Evolutionary conservation across 2,329 filamentous ascomycete genomes (phyloP).

Genomic region (Aspergillus brasiliensis): DNA sequence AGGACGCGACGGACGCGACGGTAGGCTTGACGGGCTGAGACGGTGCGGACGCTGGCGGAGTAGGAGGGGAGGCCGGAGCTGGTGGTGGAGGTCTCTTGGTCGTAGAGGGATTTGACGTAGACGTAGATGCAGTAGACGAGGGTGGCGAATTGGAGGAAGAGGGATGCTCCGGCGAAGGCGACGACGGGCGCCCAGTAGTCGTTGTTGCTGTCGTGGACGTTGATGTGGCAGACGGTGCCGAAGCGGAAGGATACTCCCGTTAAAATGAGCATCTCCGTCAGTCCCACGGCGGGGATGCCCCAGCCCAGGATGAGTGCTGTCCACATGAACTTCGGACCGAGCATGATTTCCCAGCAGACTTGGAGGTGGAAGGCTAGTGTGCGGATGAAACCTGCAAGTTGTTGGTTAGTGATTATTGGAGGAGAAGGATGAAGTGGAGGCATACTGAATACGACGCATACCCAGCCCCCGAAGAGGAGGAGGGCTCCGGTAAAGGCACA

Average conservation of each 20-base stretch:
- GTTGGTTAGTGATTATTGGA: background rate
- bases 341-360: slow-evolving; percentile 94
- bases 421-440: slow-evolving; percentile 1
- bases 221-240: slow-evolving; percentile 89
- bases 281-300: slow-evolving; percentile 76
- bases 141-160: slow-evolving; percentile 80
- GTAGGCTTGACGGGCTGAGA: slow-evolving; percentile 85
- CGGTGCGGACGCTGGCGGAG: slow-evolving; percentile 72
- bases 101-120: slow-evolving; percentile 80
- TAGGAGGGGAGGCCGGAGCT: slow-evolving; percentile 74
- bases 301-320: slow-evolving; percentile 77
- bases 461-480: slow-evolving; percentile 81
- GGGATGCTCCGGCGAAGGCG: slow-evolving; percentile 72
- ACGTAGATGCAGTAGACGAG: slow-evolving; percentile 93
- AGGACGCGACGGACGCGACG: slow-evolving; percentile 83
- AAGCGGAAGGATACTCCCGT: slow-evolving; percentile 96
- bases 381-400: slow-evolving; percentile 70
- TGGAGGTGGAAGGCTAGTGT: slow-evolving; percentile 92
- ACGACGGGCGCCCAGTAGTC: slow-evolving; percentile 91
- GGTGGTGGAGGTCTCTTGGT: slow-evolving; percentile 68
- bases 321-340: slow-evolving; percentile 88
- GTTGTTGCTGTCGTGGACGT: slow-evolving; percentile 78
- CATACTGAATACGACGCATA: slow-evolving; percentile 77
- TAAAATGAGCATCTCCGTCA: slow-evolving; percentile 74
- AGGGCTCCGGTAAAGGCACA: slow-evolving; percentile 89